Percentiles rank a stretch among this genome's conserved stretches.
Evolutionary conservation across 106 monocot genomes (phyloP).

Genomic region (Triglochin maritima): DNA sequence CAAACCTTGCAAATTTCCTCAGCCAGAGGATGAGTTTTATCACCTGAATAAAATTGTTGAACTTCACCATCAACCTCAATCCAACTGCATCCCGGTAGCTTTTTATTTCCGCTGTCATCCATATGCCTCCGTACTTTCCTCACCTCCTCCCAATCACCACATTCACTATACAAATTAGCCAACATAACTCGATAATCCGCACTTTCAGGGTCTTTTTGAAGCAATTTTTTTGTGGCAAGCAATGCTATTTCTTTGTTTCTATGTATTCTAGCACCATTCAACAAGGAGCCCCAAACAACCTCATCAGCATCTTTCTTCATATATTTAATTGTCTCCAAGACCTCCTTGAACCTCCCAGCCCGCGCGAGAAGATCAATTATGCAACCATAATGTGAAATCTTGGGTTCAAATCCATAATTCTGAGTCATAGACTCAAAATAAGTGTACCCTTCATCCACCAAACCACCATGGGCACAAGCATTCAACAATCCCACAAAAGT

Average conservation of each 20-base stretch:
- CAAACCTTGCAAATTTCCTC: constrained; percentile 45
- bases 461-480: constrained; percentile 82
- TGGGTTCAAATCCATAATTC: constrained; percentile 35
- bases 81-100: constrained; percentile 95
- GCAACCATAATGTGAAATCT: constrained; percentile 86
- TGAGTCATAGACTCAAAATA: constrained; percentile 50
- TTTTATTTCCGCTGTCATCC: constrained; percentile 53
- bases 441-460: constrained; percentile 53
- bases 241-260: constrained; percentile 48
- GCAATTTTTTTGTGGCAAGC: constrained; percentile 44
- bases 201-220: constrained; percentile 58
- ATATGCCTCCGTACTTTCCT: constrained; percentile 60
- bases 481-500: constrained; percentile 88
- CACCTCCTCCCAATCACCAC: constrained; percentile 78
- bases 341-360: constrained; percentile 69
- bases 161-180: constrained; percentile 76
- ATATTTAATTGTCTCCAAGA: constrained; percentile 43
- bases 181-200: constrained; percentile 56
- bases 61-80: constrained; percentile 61
- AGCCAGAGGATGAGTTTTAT: constrained; percentile 35
- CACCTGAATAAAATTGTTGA: constrained; percentile 62
- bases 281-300: constrained; percentile 86
- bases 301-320: constrained; percentile 84
- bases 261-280: constrained; percentile 80
- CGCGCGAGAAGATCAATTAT: constrained; percentile 70